Percentiles rank a stretch among this genome's conserved stretches.
These are phyloP conservation scores for sweet orange (Citrus sinensis) DNA, from an alignment of 345 rosid genomes.

Conservation along the genomic window DNA sequence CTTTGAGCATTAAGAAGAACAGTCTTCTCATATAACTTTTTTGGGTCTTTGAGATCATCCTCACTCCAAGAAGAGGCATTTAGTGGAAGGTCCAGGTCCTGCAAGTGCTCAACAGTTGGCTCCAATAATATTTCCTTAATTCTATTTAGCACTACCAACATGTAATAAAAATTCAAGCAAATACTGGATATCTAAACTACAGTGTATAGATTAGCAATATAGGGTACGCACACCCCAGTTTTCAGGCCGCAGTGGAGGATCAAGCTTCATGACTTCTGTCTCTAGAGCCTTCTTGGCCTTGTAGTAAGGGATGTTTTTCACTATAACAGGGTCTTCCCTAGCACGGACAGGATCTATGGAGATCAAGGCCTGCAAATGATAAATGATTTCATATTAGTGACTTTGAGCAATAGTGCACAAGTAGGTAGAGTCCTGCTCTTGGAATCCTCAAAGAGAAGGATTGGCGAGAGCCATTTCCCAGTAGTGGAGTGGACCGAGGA, in stretches of 20 bases:
- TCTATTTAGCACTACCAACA: neutral
- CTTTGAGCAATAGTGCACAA: neutral
- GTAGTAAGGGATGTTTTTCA: slow-evolving; percentile 79
- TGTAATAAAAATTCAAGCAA: neutral
- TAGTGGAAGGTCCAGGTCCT: slow-evolving; percentile 85
- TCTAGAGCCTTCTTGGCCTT: slow-evolving; percentile 82
- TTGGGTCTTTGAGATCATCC: slow-evolving; percentile 77
- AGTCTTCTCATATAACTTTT: slow-evolving; percentile 85
- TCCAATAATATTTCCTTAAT: neutral
- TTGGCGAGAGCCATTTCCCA: slow-evolving; percentile 36
- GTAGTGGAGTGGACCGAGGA: too few species aligned
- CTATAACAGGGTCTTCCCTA: slow-evolving; percentile 69
- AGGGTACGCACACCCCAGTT: slow-evolving; percentile 85
- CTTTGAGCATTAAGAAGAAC: slow-evolving; percentile 92
- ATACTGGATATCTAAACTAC: neutral
- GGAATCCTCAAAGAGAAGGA: neutral
- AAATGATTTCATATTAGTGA: neutral
- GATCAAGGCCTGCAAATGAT: slow-evolving; percentile 59
- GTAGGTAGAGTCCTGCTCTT: neutral
- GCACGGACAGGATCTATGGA: slow-evolving; percentile 86
- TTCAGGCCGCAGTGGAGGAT: slow-evolving; percentile 81
- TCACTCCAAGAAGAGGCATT: slow-evolving; percentile 83
- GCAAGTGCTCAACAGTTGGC: slow-evolving; percentile 25
- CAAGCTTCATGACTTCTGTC: slow-evolving; percentile 67
- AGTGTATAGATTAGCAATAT: neutral